Evolutionary conservation across 208 protist species (phyloP).

Genomic region (Acanthamoeba triangularis): DNA sequence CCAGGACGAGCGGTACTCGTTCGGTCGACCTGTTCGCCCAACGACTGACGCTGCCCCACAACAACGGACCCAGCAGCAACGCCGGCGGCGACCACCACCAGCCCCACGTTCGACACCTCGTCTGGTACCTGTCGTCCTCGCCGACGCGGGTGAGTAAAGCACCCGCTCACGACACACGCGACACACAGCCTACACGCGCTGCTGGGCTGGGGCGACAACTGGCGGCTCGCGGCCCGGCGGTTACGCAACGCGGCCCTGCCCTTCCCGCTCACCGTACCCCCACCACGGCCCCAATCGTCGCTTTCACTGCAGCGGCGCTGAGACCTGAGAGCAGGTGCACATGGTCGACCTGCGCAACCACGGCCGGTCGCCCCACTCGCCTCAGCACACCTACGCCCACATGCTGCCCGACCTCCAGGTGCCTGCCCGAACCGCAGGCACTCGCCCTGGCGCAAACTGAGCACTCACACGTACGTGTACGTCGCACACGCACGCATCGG

Average conservation of each 20-base stretch:
- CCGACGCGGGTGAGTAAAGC: too few species aligned
- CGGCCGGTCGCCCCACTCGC: slow-evolving; percentile 2
- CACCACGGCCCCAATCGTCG: background rate
- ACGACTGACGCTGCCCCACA: too few species aligned
- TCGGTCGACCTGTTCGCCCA: too few species aligned
- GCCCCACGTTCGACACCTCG: too few species aligned
- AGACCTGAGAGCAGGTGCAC: background rate
- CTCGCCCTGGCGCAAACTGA: too few species aligned
- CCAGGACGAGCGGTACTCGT: too few species aligned
- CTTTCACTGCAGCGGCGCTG: background rate
- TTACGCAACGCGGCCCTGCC: background rate
- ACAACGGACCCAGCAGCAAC: too few species aligned
- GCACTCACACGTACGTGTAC: too few species aligned
- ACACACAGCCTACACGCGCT: slow-evolving; percentile 8
- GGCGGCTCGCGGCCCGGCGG: background rate
- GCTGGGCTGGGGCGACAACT: background rate
- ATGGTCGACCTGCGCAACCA: slow-evolving; percentile 25
- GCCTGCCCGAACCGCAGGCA: too few species aligned
- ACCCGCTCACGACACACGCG: background rate
- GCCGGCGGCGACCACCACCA: too few species aligned
- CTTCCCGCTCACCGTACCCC: background rate
- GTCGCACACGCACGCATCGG: too few species aligned
- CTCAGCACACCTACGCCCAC: slow-evolving; percentile 5
- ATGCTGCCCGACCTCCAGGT: slow-evolving; percentile 27
- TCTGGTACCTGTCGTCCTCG: too few species aligned